A percentile compares a stretch with the other conserved stretches of the same genome.
Conservation (phyloP, 345 rosid species). For the Acer saccharum region DNA sequence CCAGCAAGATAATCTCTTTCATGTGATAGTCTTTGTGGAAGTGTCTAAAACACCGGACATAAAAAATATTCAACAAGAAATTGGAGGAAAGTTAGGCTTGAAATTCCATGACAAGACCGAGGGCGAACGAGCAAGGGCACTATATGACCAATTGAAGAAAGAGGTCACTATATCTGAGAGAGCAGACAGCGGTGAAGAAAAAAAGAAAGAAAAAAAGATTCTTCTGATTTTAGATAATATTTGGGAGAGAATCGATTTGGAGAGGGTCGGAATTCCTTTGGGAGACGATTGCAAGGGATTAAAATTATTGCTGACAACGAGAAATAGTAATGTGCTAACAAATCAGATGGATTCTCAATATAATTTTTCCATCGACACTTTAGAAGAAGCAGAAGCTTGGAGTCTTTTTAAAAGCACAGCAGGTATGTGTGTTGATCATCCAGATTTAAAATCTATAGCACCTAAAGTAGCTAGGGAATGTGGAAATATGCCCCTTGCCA, state of each 20-base stretch:
- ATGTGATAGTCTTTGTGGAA: slow-evolving; percentile 10
- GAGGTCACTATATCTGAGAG: too few species aligned
- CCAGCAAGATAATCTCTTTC: background rate
- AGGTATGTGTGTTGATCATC: background rate
- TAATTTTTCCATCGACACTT: background rate
- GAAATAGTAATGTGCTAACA: background rate
- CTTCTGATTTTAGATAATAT: slow-evolving; percentile 35
- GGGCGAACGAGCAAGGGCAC: too few species aligned
- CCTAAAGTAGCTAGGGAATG: background rate
- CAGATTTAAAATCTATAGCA: background rate
- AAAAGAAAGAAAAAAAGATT: slow-evolving; percentile 12
- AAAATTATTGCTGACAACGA: slow-evolving; percentile 21
- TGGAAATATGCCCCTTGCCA: slow-evolving; percentile 15
- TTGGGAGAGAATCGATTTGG: slow-evolving; percentile 24
- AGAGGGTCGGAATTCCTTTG: slow-evolving; percentile 35
- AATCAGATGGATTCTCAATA: background rate
- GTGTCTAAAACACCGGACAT: background rate
- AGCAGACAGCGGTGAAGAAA: background rate
- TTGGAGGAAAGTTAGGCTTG: background rate
- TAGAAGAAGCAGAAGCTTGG: slow-evolving; percentile 7
- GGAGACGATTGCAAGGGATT: slow-evolving; percentile 1
- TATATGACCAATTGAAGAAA: too few species aligned
- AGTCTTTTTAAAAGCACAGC: background rate
- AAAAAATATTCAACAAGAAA: background rate
- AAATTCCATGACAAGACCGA: background rate